Evolutionary conservation across 2,329 filamentous ascomycete genomes (phyloP).

Genomic region (Ceratocystis destructans): DNA sequence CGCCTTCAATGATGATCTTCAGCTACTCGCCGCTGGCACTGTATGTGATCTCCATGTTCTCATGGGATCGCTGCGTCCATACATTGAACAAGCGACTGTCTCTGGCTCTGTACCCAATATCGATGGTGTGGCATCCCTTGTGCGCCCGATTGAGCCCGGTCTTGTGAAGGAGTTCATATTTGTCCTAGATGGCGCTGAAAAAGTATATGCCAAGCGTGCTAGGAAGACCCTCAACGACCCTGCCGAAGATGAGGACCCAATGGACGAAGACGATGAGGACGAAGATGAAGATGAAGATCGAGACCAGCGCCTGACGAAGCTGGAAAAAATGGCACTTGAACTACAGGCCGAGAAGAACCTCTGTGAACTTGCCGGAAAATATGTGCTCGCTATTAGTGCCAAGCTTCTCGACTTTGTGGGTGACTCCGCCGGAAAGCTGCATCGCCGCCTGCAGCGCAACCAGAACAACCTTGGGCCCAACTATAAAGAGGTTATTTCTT

Average conservation of each 20-base stretch:
- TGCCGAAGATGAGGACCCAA: conserved; percentile 58
- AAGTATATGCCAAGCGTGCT: conserved; percentile 57
- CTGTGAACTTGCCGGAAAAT: conserved; percentile 72
- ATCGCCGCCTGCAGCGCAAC: conserved; percentile 63
- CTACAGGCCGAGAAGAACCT: conserved; percentile 72
- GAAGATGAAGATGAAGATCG: conserved; percentile 43
- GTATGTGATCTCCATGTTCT: conserved; percentile 72
- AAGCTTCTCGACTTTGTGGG: conserved; percentile 56
- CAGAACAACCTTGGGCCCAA: conserved; percentile 67
- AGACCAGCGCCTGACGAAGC: conserved; percentile 31
- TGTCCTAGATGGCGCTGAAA: conserved; percentile 66
- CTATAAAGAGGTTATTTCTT: conserved; percentile 70
- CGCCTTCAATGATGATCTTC: conserved; percentile 61
- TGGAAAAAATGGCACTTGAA: conserved; percentile 48
- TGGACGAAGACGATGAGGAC: conserved; percentile 44
- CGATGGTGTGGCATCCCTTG: conserved; percentile 39
- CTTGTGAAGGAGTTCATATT: conserved; percentile 55
- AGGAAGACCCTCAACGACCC: conserved; percentile 49
- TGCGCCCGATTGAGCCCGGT: conserved; percentile 53
- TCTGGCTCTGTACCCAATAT: conserved; percentile 25
- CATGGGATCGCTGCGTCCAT: conserved; percentile 57
- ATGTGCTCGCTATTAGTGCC: conserved; percentile 66
- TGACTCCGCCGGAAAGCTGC: conserved; percentile 47
- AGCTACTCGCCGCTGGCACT: conserved; percentile 59
- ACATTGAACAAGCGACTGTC: conserved; percentile 30